phyloP scores from a whole-genome alignment of 106 monocot species.

The Vanilla planifolia region DNA sequence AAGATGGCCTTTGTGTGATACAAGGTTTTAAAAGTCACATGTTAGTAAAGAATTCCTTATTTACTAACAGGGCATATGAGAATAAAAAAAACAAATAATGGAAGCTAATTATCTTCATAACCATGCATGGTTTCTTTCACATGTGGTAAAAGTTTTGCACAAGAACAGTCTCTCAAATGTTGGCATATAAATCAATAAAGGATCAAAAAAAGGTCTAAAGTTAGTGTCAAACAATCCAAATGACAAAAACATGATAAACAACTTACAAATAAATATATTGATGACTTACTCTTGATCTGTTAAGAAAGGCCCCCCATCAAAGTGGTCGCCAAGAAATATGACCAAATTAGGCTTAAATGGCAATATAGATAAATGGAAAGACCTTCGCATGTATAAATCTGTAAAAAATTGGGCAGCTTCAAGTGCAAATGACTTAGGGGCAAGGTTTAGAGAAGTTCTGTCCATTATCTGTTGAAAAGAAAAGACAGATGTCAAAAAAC shows the following conservation, averaged over 20 bases:
- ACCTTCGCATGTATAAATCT: conserved; percentile 89
- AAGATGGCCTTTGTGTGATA: too few relatives aligned
- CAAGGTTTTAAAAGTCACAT: too few relatives aligned
- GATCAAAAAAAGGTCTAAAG: neutral
- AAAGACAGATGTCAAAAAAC: neutral
- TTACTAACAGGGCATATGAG: too few relatives aligned
- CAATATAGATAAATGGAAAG: conserved; percentile 62
- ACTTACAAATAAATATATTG: conserved; percentile 5
- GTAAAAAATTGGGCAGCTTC: conserved; percentile 76
- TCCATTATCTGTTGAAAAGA: conserved; percentile 73
- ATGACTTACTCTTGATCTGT: conserved; percentile 88
- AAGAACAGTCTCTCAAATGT: too few relatives aligned
- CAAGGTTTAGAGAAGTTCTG: conserved; percentile 55
- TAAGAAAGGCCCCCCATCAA: conserved; percentile 84
- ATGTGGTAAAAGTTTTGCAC: too few relatives aligned
- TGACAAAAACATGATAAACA: neutral
- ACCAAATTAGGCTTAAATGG: conserved; percentile 72
- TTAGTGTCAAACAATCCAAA: neutral
- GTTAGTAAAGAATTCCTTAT: too few relatives aligned
- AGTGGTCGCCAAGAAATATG: conserved; percentile 86
- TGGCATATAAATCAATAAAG: too few relatives aligned
- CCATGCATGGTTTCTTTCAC: too few relatives aligned
- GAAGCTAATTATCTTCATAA: too few relatives aligned
- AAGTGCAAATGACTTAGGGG: conserved; percentile 56
- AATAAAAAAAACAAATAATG: too few relatives aligned